Conservation (phyloP, 345 rosid species). For the Corymbia maculata region DNA sequence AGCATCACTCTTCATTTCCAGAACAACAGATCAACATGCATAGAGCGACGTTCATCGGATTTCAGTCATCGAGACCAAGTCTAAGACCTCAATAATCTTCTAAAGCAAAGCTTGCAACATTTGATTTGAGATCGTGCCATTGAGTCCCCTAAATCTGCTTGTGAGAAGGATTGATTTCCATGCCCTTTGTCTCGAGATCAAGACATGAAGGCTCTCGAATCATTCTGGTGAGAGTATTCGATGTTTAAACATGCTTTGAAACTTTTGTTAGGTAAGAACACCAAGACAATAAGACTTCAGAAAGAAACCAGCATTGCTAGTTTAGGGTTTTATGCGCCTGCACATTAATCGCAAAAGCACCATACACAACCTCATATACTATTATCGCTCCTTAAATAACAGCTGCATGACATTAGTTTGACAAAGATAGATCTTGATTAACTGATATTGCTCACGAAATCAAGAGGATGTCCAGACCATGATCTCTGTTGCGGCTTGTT, state of each 20-base stretch:
- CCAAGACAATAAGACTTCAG: neutral
- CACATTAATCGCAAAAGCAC: neutral
- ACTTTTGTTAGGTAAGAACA: neutral
- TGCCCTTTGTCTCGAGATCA: neutral
- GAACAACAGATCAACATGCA: neutral
- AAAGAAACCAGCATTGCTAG: neutral
- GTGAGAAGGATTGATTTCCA: neutral
- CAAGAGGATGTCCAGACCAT: slow-evolving; percentile 27
- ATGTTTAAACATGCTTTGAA: neutral
- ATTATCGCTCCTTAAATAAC: neutral
- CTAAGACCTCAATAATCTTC: neutral
- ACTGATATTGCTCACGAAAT: neutral
- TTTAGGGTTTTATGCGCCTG: neutral
- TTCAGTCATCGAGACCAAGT: neutral
- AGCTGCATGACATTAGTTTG: neutral
- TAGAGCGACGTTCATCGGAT: neutral
- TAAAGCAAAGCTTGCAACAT: neutral
- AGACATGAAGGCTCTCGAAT: neutral
- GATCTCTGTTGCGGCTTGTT: slow-evolving; percentile 55
- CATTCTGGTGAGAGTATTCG: neutral
- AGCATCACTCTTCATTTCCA: neutral
- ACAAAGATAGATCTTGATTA: neutral
- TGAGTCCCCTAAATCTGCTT: neutral
- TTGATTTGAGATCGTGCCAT: neutral
- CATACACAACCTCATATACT: neutral